These are phyloP conservation scores for Podila clonocystis DNA, from an alignment of 192 early-diverging fungal species.

Conservation along the genomic window DNA sequence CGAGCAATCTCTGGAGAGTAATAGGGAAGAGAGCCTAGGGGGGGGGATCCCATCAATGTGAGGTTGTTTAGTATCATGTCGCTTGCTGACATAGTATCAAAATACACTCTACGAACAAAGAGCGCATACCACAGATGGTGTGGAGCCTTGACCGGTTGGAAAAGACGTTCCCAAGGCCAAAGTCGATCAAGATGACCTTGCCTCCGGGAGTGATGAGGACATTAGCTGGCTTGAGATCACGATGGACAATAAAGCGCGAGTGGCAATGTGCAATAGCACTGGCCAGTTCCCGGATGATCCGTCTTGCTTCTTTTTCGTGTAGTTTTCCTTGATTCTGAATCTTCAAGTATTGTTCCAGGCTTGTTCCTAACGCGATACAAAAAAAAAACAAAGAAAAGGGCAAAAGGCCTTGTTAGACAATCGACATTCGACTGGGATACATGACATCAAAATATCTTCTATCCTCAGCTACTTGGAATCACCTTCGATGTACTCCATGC, in stretches of 20 bases:
- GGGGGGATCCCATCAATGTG: constrained; percentile 6
- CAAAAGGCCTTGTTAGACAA: background rate
- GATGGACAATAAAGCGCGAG: constrained; percentile 76
- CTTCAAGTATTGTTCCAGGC: background rate
- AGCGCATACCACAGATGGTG: constrained; percentile 86
- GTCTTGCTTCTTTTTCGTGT: constrained; percentile 30
- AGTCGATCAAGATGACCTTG: constrained; percentile 88
- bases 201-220: constrained; percentile 81
- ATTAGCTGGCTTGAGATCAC: constrained; percentile 90
- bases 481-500: constrained; percentile 87
- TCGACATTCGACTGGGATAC: background rate
- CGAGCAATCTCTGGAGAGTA: constrained; percentile 92
- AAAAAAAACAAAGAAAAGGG: constrained; percentile 3
- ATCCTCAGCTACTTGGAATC: background rate
- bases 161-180: constrained; percentile 90
- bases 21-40: constrained; percentile 84
- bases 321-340: background rate
- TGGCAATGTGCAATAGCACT: constrained; percentile 82
- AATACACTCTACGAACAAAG: too few species aligned
- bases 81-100: too few species aligned
- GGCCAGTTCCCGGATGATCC: constrained; percentile 85
- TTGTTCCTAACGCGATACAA: background rate
- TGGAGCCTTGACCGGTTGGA: constrained; percentile 70
- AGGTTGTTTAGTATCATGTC: background rate
- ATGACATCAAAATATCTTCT: background rate